Evolutionary conservation across 352 stramenopile species (phyloP).

Genomic region (Aphanomyces astaci): DNA sequence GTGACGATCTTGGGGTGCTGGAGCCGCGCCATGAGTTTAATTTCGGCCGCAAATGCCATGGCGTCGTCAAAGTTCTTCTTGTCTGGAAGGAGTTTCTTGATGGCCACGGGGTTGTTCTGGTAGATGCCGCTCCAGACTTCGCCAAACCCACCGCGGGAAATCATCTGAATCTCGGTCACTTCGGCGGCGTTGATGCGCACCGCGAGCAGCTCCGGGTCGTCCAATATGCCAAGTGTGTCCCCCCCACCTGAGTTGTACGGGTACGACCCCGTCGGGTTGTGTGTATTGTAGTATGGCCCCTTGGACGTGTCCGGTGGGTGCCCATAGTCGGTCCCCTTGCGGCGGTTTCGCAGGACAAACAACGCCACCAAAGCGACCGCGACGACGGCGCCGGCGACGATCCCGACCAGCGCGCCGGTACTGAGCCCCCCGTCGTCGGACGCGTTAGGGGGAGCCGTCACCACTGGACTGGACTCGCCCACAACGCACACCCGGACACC

Average conservation of each 20-base stretch:
- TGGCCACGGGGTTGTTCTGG: slow-evolving; percentile 55
- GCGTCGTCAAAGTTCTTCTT: slow-evolving; percentile 54
- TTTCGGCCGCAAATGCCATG: slow-evolving; percentile 46
- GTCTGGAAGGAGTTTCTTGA: slow-evolving; percentile 48
- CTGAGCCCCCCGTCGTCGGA: slow-evolving; percentile 24
- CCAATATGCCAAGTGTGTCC: slow-evolving; percentile 50
- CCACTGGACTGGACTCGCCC: slow-evolving; percentile 14
- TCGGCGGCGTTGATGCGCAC: slow-evolving; percentile 50
- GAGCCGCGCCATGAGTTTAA: slow-evolving; percentile 56
- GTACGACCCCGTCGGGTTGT: slow-evolving; percentile 29
- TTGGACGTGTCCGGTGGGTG: slow-evolving; percentile 17
- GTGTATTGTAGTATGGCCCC: slow-evolving; percentile 25
- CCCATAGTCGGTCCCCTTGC: background rate
- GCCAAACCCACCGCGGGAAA: slow-evolving; percentile 55
- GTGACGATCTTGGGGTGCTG: slow-evolving; percentile 64
- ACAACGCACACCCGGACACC: slow-evolving; percentile 24
- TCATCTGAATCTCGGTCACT: slow-evolving; percentile 45
- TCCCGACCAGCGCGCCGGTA: slow-evolving; percentile 33
- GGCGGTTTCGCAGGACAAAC: slow-evolving; percentile 30
- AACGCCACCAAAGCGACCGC: slow-evolving; percentile 35
- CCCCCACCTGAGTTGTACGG: slow-evolving; percentile 29
- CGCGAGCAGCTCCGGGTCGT: slow-evolving; percentile 50
- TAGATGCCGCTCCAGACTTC: slow-evolving; percentile 64
- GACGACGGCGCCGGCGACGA: slow-evolving; percentile 33
- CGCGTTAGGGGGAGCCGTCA: slow-evolving; percentile 22